Evolutionary conservation across 1,139 yeast genomes (phyloP).

Genomic region (Pichia terricola): DNA sequence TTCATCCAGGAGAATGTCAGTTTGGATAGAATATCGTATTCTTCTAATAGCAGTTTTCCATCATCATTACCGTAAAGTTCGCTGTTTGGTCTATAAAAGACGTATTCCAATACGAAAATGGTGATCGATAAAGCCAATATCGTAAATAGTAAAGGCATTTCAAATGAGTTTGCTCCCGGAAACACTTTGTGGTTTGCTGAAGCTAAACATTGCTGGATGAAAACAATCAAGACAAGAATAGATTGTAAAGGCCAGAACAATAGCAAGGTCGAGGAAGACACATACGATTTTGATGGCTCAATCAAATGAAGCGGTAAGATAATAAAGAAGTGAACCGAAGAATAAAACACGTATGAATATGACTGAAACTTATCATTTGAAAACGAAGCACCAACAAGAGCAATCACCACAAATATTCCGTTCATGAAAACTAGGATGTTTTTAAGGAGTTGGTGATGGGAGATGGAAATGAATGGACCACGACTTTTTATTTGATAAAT

Average conservation of each 20-base stretch:
- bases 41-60: constrained; percentile 21
- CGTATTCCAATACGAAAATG: constrained; percentile 32
- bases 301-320: constrained; percentile 34
- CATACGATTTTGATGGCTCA: constrained; percentile 29
- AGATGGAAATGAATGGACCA: constrained; percentile 12
- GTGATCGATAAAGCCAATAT: constrained; percentile 18
- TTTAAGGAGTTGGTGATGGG: constrained; percentile 10
- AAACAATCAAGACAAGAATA: constrained; percentile 23
- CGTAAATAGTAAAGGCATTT: constrained; percentile 1
- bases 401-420: constrained; percentile 1
- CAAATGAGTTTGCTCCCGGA: constrained; percentile 12
- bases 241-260: constrained; percentile 35
- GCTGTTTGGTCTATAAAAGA: constrained; percentile 34
- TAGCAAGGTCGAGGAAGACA: constrained; percentile 30
- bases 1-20: constrained; percentile 60
- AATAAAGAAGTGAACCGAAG: constrained; percentile 9
- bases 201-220: constrained; percentile 23
- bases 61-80: constrained; percentile 34
- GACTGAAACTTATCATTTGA: background rate
- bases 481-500: constrained; percentile 16
- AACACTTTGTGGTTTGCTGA: constrained; percentile 11
- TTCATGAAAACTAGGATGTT: constrained; percentile 11
- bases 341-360: background rate
- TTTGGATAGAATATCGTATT: constrained; percentile 40
- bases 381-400: constrained; percentile 3